Percentiles rank a stretch among this genome's conserved stretches.
Conservation (phyloP, 2,329 filamentous ascomycete species). For the Penicillium glabrum region DNA sequence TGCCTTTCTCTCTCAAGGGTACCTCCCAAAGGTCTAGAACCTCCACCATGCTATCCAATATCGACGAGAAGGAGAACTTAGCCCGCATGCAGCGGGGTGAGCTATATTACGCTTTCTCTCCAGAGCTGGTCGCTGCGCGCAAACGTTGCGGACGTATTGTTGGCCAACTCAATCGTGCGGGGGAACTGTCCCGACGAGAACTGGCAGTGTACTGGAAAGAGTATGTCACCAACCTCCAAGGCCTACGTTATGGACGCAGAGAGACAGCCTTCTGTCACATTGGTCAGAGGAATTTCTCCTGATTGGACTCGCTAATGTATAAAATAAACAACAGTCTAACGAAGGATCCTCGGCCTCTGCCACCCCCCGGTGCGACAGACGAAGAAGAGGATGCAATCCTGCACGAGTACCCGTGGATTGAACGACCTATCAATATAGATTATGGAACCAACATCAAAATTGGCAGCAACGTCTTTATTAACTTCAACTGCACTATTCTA, state of each 20-base stretch:
- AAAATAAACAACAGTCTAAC: constrained; percentile 26
- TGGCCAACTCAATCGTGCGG: constrained; percentile 54
- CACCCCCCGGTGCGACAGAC: constrained; percentile 3
- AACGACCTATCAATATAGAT: constrained; percentile 68
- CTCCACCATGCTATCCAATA: constrained; percentile 6
- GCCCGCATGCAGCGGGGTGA: constrained; percentile 59
- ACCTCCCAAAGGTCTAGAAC: background rate
- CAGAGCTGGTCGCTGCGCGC: constrained; percentile 61
- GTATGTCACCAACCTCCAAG: constrained; percentile 40
- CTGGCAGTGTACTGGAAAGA: constrained; percentile 64
- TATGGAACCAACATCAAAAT: constrained; percentile 73
- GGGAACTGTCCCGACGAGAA: constrained; percentile 56
- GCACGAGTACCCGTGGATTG: constrained; percentile 44
- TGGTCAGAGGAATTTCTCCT: background rate
- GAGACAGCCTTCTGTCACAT: too few relatives aligned
- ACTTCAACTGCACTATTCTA: constrained; percentile 69
- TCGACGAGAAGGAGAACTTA: constrained; percentile 18
- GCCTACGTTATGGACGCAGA: background rate
- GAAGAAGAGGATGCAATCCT: constrained; percentile 15
- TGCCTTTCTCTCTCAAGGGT: background rate
- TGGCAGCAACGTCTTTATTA: constrained; percentile 72
- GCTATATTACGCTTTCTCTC: constrained; percentile 69
- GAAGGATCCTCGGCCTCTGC: constrained; percentile 1
- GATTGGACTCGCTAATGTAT: background rate
- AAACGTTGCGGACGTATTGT: constrained; percentile 60